A percentile compares a stretch with the other conserved stretches of the same genome.
These are phyloP conservation scores for Aspergillus melleus DNA, from an alignment of 2,329 filamentous ascomycete genomes.

Conservation along the genomic window DNA sequence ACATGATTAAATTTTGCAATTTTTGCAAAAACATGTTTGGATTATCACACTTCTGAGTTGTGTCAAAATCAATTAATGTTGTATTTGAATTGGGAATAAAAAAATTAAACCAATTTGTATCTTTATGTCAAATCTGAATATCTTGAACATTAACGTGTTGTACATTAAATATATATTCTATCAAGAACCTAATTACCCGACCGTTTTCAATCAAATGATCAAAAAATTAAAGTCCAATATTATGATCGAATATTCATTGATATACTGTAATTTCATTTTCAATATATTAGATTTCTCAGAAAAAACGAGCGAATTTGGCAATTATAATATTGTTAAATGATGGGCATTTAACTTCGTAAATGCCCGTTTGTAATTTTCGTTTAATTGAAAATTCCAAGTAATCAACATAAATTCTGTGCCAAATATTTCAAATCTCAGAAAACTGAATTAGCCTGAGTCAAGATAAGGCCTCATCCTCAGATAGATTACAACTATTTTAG, in stretches of 20 bases:
- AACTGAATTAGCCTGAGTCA: conserved; percentile 18
- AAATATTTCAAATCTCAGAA: conserved; percentile 19
- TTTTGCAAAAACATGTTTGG: conserved; percentile 16
- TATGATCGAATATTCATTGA: conserved; percentile 34
- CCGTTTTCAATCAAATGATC: conserved; percentile 41
- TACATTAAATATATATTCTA: conserved; percentile 29
- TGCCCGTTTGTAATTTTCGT: conserved; percentile 22
- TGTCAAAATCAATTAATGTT: conserved; percentile 30
- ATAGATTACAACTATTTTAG: no score
- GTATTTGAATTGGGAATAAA: conserved; percentile 21
- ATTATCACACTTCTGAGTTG: conserved; percentile 26
- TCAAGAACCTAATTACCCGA: conserved; percentile 43
- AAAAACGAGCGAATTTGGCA: conserved; percentile 42
- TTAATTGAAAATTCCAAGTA: conserved; percentile 21
- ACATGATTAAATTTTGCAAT: conserved; percentile 14
- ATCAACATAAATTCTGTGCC: conserved; percentile 25
- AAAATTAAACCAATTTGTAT: conserved; percentile 33
- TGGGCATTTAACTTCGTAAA: conserved; percentile 25
- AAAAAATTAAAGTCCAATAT: conserved; percentile 41
- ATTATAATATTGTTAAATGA: conserved; percentile 22
- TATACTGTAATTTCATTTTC: conserved; percentile 42
- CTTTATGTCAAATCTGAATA: conserved; percentile 24
- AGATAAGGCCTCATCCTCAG: no score
- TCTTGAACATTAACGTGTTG: conserved; percentile 25
- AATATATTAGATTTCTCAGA: conserved; percentile 38